Evolutionary conservation across 768 basidiomycete species (phyloP), one percentile per base, ranked within the genome.

Genomic region (Leucocoprinus leucothites): DNA sequence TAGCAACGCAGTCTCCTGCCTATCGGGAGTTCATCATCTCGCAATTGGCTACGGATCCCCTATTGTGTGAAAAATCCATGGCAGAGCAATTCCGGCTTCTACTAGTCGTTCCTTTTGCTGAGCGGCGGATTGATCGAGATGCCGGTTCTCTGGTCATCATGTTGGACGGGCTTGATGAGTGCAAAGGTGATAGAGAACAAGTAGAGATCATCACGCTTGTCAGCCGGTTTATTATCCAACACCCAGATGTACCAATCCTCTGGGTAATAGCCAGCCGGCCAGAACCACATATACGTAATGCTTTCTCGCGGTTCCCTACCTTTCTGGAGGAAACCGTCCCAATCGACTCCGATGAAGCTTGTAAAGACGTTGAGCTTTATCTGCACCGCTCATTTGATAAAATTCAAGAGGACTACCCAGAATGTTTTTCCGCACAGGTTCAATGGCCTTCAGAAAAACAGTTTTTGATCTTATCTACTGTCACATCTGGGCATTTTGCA

Each of bases 231-330:
- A 41, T 57, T 1, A 5, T 60, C 3, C 14, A 43, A 7, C 18
- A 16, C 2, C 38, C 26, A 9, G 24, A 34, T 3, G 48, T 62
- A 19, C 60, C 64, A 1, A 22, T 71, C 16, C 53, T 46, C 9
- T 63, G 69, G 36, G 25, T 71, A 9, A 62, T 71, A 26, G 53
- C 61, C 9, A 67, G 66, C 47, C 57, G 70, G 1, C 65, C 68
- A 6, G 70, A 70, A 42, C 48, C 58, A 8, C 55, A 63, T 14
- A 61, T 70, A 8, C 38, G 41, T 5, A 41, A 50, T 0, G 38
- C 31, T 1, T 64, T 67, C 26, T 13, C 48, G 40, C 24, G 14
- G 3, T n/a, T 24, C 18, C 1, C 42, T 3, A 45, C 35, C 13
- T 57, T 53, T 9, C 19, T 36, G 9, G 22, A 34, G 8, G 43